Base-by-base conservation (phyloP, 2,329 filamentous ascomycete genomes). In the Endothia cerciana region DNA sequence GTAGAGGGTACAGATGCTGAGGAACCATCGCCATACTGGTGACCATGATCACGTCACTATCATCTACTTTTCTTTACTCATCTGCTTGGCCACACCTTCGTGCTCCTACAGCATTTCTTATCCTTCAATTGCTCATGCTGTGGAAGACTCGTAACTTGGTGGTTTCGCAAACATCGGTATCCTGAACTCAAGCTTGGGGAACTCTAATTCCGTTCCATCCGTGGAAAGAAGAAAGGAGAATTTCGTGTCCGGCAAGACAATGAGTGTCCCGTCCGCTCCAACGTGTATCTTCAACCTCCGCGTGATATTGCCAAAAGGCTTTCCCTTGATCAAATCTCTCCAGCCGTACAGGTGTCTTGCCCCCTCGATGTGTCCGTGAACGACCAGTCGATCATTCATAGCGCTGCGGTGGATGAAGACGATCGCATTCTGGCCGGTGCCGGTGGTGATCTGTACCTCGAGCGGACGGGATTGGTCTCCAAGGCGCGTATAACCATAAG, bases 61-160 rank as follows among this genome's bases (percentile, higher is more conserved):
- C 2, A 88, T 75, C 72, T 89, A 85, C 77, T 90, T 89, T 75
- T 89, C 85, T 74, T 87, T 88, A 78, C 88, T 87, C 65, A 89
- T 70, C 11, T 80, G n/a, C 76, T 71, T 76, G 2, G 86, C 85
- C 57, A 89, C 80, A n/a, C 81, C 79, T 4, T 86, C 71, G 0
- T 85, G 82, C 17, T 89, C 82, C 71, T 88, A 88, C 17, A 89
- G 77, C 2, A 15, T 45, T 15, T 28, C 17, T 22, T 25, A 28
- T 33, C 10, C 11, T 45, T 7, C 13, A 17, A 10, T 1, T n/a
- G 22, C 11, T 59, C 22, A 59, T 30, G 40, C 40, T 15, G 40
- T 30, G 2, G 38, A 28, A 59, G 57, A 22, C 22, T 59, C 57
- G 7, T 59, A 59, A 45, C 57, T 59, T 30, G 57, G 57, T 1